Conservation (phyloP, 78 protist species). For the Dictyostelium citrinum region DNA sequence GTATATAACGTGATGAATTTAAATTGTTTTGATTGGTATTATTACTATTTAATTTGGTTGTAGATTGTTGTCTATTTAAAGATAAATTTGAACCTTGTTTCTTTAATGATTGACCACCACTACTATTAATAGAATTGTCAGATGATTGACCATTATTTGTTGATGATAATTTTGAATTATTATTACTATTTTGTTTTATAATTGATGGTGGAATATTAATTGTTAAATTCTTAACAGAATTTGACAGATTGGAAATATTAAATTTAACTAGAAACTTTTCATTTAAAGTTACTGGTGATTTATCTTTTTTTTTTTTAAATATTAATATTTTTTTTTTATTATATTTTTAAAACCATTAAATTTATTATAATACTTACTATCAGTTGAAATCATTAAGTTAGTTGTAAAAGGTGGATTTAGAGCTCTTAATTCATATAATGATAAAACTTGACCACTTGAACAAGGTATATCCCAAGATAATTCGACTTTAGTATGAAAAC, state of each 20-base stretch:
- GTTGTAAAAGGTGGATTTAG: constrained; percentile 11
- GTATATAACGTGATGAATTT: constrained; percentile 19
- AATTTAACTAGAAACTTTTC: constrained; percentile 19
- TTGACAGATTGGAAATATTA: constrained; percentile 29
- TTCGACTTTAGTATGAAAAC: constrained; percentile 52
- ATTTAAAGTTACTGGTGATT: constrained; percentile 17
- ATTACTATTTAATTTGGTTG: background rate
- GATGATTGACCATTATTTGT: background rate
- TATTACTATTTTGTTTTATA: background rate
- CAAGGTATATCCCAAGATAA: constrained; percentile 32
- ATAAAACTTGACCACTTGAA: constrained; percentile 48
- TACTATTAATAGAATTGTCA: background rate
- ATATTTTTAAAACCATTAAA: no score
- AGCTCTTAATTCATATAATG: constrained; percentile 45
- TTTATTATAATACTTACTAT: background rate
- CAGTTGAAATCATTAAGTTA: constrained; percentile 41
- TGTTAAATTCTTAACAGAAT: constrained; percentile 11
- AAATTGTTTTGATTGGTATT: background rate
- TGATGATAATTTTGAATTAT: background rate
- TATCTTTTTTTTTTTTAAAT: background rate
- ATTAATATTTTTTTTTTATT: no score
- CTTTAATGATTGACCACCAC: background rate
- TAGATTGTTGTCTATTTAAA: background rate
- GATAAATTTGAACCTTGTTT: background rate
- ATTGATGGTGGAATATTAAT: constrained; percentile 37